Evolutionary conservation across 2,329 filamentous ascomycete species (phyloP).

Genomic region (Rutstroemia sp.): DNA sequence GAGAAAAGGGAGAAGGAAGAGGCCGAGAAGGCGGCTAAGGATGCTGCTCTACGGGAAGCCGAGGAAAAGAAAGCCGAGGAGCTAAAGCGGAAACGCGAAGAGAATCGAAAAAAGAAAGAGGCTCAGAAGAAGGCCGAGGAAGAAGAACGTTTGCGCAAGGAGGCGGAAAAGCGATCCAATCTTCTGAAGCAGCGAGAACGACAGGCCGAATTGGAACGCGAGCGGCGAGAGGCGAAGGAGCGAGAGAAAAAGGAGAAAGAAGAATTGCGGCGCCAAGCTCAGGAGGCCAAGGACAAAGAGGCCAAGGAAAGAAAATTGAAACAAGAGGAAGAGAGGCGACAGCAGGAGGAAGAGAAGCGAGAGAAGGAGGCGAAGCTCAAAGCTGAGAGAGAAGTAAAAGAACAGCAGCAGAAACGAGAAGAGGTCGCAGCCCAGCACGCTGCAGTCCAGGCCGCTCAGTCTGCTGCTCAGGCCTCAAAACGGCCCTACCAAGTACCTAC

Average conservation of each 20-base stretch:
- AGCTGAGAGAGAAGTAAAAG: constrained; percentile 40
- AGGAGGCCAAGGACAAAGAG: constrained; percentile 56
- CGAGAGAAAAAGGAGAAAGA: constrained; percentile 79
- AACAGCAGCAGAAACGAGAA: constrained; percentile 38
- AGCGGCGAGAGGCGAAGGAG: constrained; percentile 70
- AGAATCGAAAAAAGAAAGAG: constrained; percentile 86
- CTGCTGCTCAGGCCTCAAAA: constrained; percentile 37
- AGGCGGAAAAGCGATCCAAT: constrained; percentile 73
- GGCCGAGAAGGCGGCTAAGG: constrained; percentile 82
- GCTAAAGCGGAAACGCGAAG: constrained; percentile 73
- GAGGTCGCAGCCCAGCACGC: constrained; percentile 32
- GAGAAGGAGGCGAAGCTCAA: constrained; percentile 47
- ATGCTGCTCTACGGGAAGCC: constrained; percentile 65
- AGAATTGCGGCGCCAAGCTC: constrained; percentile 73
- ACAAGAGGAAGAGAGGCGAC: constrained; percentile 50
- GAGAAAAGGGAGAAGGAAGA: constrained; percentile 86
- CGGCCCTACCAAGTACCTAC: constrained; percentile 39
- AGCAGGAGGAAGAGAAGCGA: constrained; percentile 51
- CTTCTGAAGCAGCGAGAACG: constrained; percentile 79
- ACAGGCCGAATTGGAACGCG: constrained; percentile 79
- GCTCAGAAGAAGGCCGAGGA: constrained; percentile 85
- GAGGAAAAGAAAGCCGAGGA: constrained; percentile 78
- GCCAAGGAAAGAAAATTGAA: constrained; percentile 50
- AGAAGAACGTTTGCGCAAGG: constrained; percentile 76
- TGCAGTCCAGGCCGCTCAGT: constrained; percentile 32